Evolutionary conservation across 164 flowering plant genomes (phyloP).

Genomic region (Berberis thunbergii): DNA sequence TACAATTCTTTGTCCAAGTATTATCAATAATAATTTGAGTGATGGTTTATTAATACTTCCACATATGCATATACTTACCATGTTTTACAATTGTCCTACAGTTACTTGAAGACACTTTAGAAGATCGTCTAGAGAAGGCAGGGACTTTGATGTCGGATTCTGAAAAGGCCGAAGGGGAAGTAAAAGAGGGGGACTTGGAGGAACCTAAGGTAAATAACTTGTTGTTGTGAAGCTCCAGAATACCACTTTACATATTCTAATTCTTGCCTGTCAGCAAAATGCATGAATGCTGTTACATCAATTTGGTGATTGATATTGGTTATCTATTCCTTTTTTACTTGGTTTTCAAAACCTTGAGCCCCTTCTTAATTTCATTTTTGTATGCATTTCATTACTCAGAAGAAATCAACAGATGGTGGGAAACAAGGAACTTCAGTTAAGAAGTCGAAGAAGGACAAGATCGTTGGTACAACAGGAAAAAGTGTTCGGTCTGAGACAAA

Average conservation of each 20-base stretch:
- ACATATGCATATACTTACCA: no score
- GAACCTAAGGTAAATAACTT: constrained; percentile 57
- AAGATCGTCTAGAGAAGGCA: constrained; percentile 76
- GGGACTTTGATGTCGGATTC: constrained; percentile 62
- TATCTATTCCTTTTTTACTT: no score
- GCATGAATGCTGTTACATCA: not conserved
- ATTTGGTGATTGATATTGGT: no score
- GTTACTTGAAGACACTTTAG: constrained; percentile 94
- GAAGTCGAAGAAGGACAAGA: constrained; percentile 88
- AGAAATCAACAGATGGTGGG: constrained; percentile 72
- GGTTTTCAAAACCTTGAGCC: no score
- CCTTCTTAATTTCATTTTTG: not conserved
- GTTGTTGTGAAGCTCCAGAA: not conserved
- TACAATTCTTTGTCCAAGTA: no score
- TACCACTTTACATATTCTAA: not conserved
- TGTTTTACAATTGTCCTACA: constrained; percentile 8
- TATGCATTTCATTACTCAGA: constrained; percentile 32
- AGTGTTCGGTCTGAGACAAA: constrained; percentile 50
- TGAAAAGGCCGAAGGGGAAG: constrained; percentile 77
- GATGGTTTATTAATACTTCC: no score
- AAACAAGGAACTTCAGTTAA: constrained; percentile 70
- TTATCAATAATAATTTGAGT: no score
- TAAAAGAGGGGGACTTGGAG: constrained; percentile 70
- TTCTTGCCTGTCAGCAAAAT: not conserved
- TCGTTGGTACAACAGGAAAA: constrained; percentile 57